Evolutionary conservation across 2,329 filamentous ascomycete species (phyloP), one percentile per base, ranked within the genome.

Genomic region (Claviceps fusiformis): DNA sequence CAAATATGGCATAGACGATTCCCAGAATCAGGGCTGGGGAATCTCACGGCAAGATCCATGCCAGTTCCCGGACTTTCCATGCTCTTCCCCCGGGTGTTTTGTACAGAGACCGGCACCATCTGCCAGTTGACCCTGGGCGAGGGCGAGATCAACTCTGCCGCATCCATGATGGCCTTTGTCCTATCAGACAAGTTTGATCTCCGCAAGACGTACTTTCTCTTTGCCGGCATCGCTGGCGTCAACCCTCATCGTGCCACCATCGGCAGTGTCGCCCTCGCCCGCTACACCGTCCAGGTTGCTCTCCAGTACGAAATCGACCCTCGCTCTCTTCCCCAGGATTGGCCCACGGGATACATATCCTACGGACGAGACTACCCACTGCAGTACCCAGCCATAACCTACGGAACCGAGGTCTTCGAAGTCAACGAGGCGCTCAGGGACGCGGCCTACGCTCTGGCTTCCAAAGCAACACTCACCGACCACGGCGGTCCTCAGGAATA

Each of bases 261-360:
- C 5, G 81, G 79, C 48, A 77, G 78, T 45, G 85, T 87, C 0
- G 83, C 83, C 1, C 80, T 91, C 54, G 78, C 82, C 43, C 77
- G 80, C 27, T 91, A 82, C 63, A 80, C 85, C 0, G 77, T 90
- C 5, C 87, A 90, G 64, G 85, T 89, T 3, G 85, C 82, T 0
- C 72, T 89, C 54, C 86, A 90, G 66, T 87, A 89, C 60, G 86
- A 90, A 67, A 80, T 90, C 58, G 86, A 89, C 61, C 71, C 79
- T 1, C 78, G 86, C 39, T 85, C 88, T 58, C 78, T 87, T 39
- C 83, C 85, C 0, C 63, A 64, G 1, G 83, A 82, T 65, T 88
- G 77, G 68, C 71, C 76, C 0, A 86, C 83, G 0, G 85, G 85
- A 5, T 89, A 89, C 65, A 74, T 89, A 35, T 78, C 83, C 1